phyloP scores from a whole-genome alignment of 2,329 filamentous ascomycete genomes.

The Phyllosticta citriasiana region DNA sequence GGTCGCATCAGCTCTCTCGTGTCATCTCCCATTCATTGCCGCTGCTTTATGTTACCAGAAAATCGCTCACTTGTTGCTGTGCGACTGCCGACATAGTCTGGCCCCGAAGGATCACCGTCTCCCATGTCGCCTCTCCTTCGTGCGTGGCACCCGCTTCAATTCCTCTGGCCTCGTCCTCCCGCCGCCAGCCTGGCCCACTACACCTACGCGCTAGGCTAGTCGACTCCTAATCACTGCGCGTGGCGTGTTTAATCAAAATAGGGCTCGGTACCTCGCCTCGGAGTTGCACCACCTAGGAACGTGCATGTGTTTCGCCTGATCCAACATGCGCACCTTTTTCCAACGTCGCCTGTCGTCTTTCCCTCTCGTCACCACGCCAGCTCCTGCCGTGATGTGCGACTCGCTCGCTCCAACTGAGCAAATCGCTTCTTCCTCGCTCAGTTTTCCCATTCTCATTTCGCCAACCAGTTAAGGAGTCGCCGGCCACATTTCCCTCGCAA shows the following conservation, averaged over 20 bases:
- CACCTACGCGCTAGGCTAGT: background rate
- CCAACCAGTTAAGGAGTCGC: conserved; percentile 27
- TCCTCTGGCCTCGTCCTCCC: too few species aligned
- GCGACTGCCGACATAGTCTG: too few species aligned
- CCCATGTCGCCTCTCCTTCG: too few species aligned
- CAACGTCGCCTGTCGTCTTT: background rate
- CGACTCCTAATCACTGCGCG: background rate
- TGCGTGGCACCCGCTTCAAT: too few species aligned
- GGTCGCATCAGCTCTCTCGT: background rate
- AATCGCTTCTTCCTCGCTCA: conserved; percentile 8
- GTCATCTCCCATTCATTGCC: background rate
- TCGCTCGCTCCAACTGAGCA: conserved; percentile 6
- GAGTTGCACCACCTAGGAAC: background rate
- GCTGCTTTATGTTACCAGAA: background rate
- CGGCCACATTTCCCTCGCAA: conserved; percentile 43
- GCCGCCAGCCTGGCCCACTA: too few species aligned
- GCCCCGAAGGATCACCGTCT: too few species aligned
- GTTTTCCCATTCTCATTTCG: conserved; percentile 2
- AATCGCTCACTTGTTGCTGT: background rate
- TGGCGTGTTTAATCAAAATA: background rate
- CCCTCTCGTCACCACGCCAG: conserved; percentile 16
- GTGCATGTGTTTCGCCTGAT: background rate
- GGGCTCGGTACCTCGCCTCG: background rate
- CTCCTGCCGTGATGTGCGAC: background rate
- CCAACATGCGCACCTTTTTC: background rate